A percentile compares a stretch with the other conserved stretches of the same genome.
Evolutionary conservation across 2,329 filamentous ascomycete genomes (phyloP).

Genomic region (Endocalyx cinctus): DNA sequence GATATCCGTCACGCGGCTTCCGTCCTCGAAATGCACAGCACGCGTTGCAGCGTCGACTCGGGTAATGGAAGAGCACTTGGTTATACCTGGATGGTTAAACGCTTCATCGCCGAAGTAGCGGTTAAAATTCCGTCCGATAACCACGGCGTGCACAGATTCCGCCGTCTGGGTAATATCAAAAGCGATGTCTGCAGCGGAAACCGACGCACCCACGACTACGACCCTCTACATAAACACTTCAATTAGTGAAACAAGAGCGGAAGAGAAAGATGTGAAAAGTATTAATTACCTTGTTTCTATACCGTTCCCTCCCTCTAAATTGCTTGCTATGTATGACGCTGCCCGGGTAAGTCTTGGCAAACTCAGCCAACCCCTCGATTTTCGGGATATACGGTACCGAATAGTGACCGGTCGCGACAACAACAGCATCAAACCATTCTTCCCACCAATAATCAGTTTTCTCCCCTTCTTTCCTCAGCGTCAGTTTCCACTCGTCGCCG

Average conservation of each 20-base stretch:
- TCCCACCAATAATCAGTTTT: constrained; percentile 55
- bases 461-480: constrained; percentile 37
- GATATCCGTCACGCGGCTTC: constrained; percentile 45
- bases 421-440: constrained; percentile 57
- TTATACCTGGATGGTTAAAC: constrained; percentile 19
- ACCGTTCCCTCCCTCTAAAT: constrained; percentile 42
- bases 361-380: constrained; percentile 43
- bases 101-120: constrained; percentile 23
- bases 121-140: constrained; percentile 22
- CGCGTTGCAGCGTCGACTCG: constrained; percentile 30
- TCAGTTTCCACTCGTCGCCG: constrained; percentile 47
- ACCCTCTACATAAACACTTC: constrained; percentile 40
- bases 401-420: constrained; percentile 58
- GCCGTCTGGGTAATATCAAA: constrained; percentile 18
- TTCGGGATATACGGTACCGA: constrained; percentile 49
- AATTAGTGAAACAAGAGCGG: background rate
- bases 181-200: constrained; percentile 56
- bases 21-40: constrained; percentile 54
- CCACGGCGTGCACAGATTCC: constrained; percentile 19
- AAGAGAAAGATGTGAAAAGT: background rate
- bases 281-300: constrained; percentile 39
- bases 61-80: constrained; percentile 38
- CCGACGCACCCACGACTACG: constrained; percentile 59
- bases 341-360: constrained; percentile 40
- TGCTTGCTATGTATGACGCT: constrained; percentile 53